Evolutionary conservation across 768 basidiomycete species (phyloP).

Genomic region (Porphyrellus cyaneotinctus): DNA sequence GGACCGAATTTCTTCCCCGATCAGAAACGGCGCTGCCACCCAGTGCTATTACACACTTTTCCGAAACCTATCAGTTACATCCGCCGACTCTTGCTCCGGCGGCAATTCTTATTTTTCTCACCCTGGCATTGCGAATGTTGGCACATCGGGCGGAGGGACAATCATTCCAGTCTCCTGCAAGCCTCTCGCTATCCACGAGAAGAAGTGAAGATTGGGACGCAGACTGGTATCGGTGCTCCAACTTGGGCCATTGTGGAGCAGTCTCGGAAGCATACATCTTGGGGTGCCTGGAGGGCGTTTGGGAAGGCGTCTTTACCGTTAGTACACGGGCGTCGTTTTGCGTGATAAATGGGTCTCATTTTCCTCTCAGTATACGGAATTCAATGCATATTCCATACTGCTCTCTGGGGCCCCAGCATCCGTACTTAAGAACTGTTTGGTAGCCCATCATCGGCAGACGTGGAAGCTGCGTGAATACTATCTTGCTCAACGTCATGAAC

Average conservation of each 20-base stretch:
- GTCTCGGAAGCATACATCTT: constrained; percentile 50
- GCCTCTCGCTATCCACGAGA: constrained; percentile 9
- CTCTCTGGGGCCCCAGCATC: constrained; percentile 64
- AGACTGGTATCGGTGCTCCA: constrained; percentile 62
- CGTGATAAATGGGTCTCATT: neutral
- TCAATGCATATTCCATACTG: constrained; percentile 76
- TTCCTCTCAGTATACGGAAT: constrained; percentile 66
- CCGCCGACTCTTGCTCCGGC: constrained; percentile 65
- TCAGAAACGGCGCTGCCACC: constrained; percentile 18
- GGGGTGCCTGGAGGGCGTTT: constrained; percentile 71
- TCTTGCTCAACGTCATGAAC: constrained; percentile 36
- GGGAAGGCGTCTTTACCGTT: constrained; percentile 79
- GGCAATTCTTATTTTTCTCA: constrained; percentile 68
- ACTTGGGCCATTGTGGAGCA: constrained; percentile 31
- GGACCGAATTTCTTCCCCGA: constrained; percentile 52
- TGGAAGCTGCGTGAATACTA: constrained; percentile 85
- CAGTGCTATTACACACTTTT: constrained; percentile 39
- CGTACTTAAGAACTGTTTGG: constrained; percentile 65
- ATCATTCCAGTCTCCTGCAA: constrained; percentile 15
- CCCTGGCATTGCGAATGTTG: constrained; percentile 37
- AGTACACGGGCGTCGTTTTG: constrained; percentile 23
- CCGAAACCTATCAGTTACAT: constrained; percentile 41
- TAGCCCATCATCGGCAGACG: constrained; percentile 83
- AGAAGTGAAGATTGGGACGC: constrained; percentile 59
- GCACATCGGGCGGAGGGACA: neutral